A percentile compares a stretch with the other conserved stretches of the same genome.
These are phyloP conservation scores for Penicillium olsonii DNA, from an alignment of 2,329 filamentous ascomycete species.

Conservation along the genomic window DNA sequence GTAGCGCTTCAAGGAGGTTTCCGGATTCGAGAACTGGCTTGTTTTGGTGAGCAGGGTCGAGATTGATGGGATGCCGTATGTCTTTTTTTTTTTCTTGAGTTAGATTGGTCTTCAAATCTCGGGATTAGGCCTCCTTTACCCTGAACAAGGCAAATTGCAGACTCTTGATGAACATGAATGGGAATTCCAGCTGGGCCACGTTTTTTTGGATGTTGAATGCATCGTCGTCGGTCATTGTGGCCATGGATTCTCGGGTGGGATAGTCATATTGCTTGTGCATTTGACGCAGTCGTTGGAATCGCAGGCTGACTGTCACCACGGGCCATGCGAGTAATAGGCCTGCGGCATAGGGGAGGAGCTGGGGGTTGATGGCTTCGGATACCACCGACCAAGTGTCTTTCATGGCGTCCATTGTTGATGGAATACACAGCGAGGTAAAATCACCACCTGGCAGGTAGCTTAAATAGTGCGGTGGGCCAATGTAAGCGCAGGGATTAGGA, in stretches of 20 bases:
- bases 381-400: not conserved
- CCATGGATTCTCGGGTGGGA: slow-evolving; percentile 46
- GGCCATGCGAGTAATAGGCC: slow-evolving; percentile 29
- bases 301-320: slow-evolving; percentile 29
- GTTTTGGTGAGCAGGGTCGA: slow-evolving; percentile 53
- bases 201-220: slow-evolving; percentile 53
- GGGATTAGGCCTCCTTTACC: slow-evolving; percentile 30
- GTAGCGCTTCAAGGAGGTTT: slow-evolving; percentile 56
- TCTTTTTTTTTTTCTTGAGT: slow-evolving; percentile 44
- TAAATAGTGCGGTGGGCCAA: not conserved
- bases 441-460: no score
- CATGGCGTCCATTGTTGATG: not conserved
- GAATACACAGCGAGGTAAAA: no score
- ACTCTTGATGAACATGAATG: slow-evolving; percentile 52
- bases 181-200: slow-evolving; percentile 57
- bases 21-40: slow-evolving; percentile 48
- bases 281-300: slow-evolving; percentile 36
- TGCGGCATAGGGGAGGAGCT: slow-evolving; percentile 25
- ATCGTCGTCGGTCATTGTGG: slow-evolving; percentile 57
- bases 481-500: not conserved
- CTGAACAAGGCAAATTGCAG: slow-evolving; percentile 63
- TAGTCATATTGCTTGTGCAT: slow-evolving; percentile 48
- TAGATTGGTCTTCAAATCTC: not conserved
- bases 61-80: slow-evolving; percentile 60
- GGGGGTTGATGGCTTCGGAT: slow-evolving; percentile 10